phyloP scores from a whole-genome alignment of 306 rosid genomes.

The Cucurbita argyrosperma region DNA sequence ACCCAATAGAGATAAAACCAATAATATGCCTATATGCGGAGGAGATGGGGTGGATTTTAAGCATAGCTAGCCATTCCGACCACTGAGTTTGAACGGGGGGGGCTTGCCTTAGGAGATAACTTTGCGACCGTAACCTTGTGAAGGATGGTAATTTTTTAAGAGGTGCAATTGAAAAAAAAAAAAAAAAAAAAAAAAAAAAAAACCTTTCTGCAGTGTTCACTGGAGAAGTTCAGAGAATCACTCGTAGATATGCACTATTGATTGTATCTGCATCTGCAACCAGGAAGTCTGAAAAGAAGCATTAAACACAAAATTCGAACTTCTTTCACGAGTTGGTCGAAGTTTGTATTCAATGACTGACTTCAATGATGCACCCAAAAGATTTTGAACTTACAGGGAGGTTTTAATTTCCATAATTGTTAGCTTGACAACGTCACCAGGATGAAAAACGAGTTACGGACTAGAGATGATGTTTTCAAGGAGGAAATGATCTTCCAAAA shows the following conservation, averaged over 20 bases:
- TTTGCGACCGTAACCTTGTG: slow-evolving; percentile 48
- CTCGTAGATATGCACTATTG: slow-evolving; percentile 71
- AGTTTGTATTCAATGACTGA: not conserved
- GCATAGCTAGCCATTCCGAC: slow-evolving; percentile 70
- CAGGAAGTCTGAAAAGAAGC: slow-evolving; percentile 40
- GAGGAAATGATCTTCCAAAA: slow-evolving; percentile 52
- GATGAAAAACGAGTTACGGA: slow-evolving; percentile 65
- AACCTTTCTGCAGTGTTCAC: slow-evolving; percentile 73
- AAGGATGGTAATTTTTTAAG: slow-evolving; percentile 67
- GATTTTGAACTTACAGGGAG: not conserved
- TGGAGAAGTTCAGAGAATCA: slow-evolving; percentile 59
- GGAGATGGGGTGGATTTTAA: slow-evolving; percentile 3
- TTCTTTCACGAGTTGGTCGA: not conserved
- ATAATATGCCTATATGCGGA: not conserved
- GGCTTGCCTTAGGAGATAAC: slow-evolving; percentile 36
- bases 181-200: too few relatives aligned
- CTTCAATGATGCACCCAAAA: not conserved
- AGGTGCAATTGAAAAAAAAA: too few relatives aligned
- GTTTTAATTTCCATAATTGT: not conserved
- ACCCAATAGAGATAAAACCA: not conserved
- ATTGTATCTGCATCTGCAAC: slow-evolving; percentile 82
- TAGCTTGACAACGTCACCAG: slow-evolving; percentile 30
- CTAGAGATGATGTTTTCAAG: slow-evolving; percentile 67
- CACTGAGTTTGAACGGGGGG: slow-evolving; percentile 38
- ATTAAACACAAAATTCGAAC: not conserved